Percentiles rank a stretch among this genome's conserved stretches.
Conservation (phyloP, 108 stramenopile species). For the Cyclotella kingstonii region DNA sequence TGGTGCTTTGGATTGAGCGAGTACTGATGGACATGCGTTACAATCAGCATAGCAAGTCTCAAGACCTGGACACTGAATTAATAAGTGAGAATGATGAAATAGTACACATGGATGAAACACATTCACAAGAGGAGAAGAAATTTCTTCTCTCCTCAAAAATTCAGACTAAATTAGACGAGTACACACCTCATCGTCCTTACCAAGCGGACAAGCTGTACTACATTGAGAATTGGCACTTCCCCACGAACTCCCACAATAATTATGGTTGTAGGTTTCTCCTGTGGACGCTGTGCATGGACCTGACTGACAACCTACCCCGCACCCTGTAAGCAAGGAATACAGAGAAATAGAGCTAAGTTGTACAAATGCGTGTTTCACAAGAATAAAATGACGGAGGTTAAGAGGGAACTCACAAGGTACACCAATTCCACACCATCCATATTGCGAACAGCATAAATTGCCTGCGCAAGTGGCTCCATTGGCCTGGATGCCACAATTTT, state of each 20-base stretch:
- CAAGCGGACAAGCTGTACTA: slow-evolving; percentile 5
- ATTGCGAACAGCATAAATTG: slow-evolving; percentile 5
- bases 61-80: slow-evolving; percentile 8
- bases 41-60: slow-evolving; percentile 25
- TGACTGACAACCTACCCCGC: slow-evolving; percentile 1
- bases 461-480: neutral
- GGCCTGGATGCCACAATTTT: slow-evolving; percentile 3
- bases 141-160: neutral
- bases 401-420: slow-evolving; percentile 3
- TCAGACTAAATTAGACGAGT: neutral
- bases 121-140: neutral
- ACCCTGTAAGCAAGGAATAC: neutral
- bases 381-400: neutral
- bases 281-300: slow-evolving; percentile 1
- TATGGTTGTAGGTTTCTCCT: slow-evolving; percentile 7
- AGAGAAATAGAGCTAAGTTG: neutral
- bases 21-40: slow-evolving; percentile 8
- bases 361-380: too few relatives aligned
- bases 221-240: slow-evolving; percentile 5
- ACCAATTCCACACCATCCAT: slow-evolving; percentile 14
- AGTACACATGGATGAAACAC: neutral
- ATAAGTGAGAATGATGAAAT: neutral
- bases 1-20: slow-evolving; percentile 1
- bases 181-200: slow-evolving; percentile 7
- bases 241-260: slow-evolving; percentile 16